Base-by-base conservation (phyloP, 1,139 yeast genomes). In the Nadsonia starkeyi-henricii region DNA sequence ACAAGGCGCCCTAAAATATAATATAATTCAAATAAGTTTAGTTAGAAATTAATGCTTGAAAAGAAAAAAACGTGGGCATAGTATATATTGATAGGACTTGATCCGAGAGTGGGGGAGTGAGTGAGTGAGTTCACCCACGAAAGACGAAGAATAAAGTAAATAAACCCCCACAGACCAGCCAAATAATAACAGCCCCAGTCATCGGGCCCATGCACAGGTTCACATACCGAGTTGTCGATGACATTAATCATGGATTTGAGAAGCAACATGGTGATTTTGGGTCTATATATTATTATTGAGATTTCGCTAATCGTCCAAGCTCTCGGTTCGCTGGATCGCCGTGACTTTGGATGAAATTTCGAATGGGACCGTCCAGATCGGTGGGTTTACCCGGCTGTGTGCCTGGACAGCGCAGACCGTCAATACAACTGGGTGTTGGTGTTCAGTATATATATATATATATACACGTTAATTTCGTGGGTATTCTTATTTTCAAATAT, bases 191-290 rank as follows among this genome's bases (percentile, higher is more conserved):
- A 23, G 28, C 9, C 9, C 9, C 28, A 23, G 28, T 23, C 9
- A 23, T 9, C 9, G 9, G 28, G 5, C 28, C 5, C 28, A 23
- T 23, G 9, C 8, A n/a, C n/a, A n/a, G 28, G 8, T 23, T 23
- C 44, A 60, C 64, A 44, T 56, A 61, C 72, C 19, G 95, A 83
- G 73, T 88, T 89, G 69, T 89, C 97, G 54, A 89, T 83, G 55
- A 88, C 95, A 65, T 84, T 88, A 51, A 85, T 70, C 66, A 89
- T 73, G n/a, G 95, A 73, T 71, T 89, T 89, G 58, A 88, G 76
- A 68, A 86, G 86, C 51, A 88, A 78, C 97, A 88, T 88, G 20
- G 20, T 51, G 49, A 23, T 23, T 23, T 23, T 23, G 5, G 28
- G n/a, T n/a, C n/a, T n/a, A n/a, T n/a, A n/a, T n/a, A 23, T 5